Percentiles rank a stretch among this genome's conserved stretches.
These are phyloP conservation scores for Colletotrichum endophyticum DNA, from an alignment of 2,329 filamentous ascomycete genomes.

Conservation along the genomic window DNA sequence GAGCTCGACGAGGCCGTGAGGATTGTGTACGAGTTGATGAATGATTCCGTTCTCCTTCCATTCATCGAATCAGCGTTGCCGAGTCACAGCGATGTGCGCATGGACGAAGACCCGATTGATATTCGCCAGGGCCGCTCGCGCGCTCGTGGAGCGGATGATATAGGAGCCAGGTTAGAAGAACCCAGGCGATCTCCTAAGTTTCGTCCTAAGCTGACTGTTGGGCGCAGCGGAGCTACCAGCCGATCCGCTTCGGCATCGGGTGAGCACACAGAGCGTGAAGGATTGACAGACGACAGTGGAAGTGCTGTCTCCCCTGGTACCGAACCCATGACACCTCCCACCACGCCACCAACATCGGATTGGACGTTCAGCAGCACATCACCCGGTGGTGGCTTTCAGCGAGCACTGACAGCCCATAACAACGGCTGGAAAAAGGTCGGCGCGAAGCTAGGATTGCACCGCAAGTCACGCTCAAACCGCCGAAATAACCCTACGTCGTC, in stretches of 20 bases:
- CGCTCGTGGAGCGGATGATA: slow-evolving; percentile 41
- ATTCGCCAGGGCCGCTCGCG: slow-evolving; percentile 42
- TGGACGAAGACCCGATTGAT: slow-evolving; percentile 41
- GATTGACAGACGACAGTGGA: slow-evolving; percentile 69
- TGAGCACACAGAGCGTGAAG: slow-evolving; percentile 53
- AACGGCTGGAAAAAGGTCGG: slow-evolving; percentile 71
- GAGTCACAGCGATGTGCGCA: slow-evolving; percentile 35
- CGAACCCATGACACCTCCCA: slow-evolving; percentile 77
- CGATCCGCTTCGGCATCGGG: slow-evolving; percentile 50
- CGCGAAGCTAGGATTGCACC: slow-evolving; percentile 63
- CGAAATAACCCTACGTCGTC: slow-evolving; percentile 50
- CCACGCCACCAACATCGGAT: slow-evolving; percentile 69
- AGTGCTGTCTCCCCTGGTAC: slow-evolving; percentile 61
- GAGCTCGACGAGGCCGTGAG: slow-evolving; percentile 81
- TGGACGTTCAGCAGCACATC: slow-evolving; percentile 56
- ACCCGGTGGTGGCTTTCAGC: slow-evolving; percentile 58
- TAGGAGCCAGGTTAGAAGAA: slow-evolving; percentile 37
- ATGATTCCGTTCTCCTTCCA: slow-evolving; percentile 91
- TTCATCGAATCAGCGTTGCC: slow-evolving; percentile 76
- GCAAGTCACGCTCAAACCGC: slow-evolving; percentile 54
- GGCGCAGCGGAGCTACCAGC: slow-evolving; percentile 38
- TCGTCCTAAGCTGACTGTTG: slow-evolving; percentile 45
- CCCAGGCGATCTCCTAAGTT: slow-evolving; percentile 50
- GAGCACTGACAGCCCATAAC: slow-evolving; percentile 58
- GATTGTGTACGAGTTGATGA: slow-evolving; percentile 96